Percentiles rank a stretch among this genome's conserved stretches.
Evolutionary conservation across 805 yeast species (phyloP).

Genomic region (Wickerhamomyces pijperi): DNA sequence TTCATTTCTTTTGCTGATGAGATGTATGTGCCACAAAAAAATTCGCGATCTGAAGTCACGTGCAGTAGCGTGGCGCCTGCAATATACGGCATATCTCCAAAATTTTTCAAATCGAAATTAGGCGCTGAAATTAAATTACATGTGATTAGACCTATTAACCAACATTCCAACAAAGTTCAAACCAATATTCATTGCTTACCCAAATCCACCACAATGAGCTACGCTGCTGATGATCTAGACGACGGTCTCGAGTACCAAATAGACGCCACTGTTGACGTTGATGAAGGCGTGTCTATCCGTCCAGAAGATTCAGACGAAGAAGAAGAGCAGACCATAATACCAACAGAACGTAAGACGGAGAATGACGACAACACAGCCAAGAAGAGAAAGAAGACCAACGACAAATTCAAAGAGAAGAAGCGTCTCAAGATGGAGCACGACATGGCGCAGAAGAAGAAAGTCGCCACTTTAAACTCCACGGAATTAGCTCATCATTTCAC

Average conservation of each 20-base stretch:
- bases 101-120: too few species aligned
- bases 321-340: conserved; percentile 1
- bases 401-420: conserved; percentile 53
- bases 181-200: too few species aligned
- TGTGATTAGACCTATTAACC: too few species aligned
- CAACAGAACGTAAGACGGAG: neutral
- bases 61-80: too few species aligned
- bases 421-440: conserved; percentile 58
- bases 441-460: conserved; percentile 38
- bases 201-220: conserved; percentile 4
- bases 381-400: conserved; percentile 20
- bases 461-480: conserved; percentile 47
- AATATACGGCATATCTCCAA: too few species aligned
- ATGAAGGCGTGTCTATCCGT: conserved; percentile 21
- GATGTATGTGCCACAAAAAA: too few species aligned
- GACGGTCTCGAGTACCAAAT: conserved; percentile 62
- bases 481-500: conserved; percentile 61
- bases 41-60: too few species aligned
- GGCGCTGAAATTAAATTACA: too few species aligned
- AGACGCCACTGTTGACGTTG: conserved; percentile 28
- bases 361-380: conserved; percentile 7
- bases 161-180: too few species aligned
- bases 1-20: too few species aligned
- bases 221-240: conserved; percentile 52
- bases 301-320: conserved; percentile 20